phyloP scores from a whole-genome alignment of 345 rosid genomes.

The Populus simonii region DNA sequence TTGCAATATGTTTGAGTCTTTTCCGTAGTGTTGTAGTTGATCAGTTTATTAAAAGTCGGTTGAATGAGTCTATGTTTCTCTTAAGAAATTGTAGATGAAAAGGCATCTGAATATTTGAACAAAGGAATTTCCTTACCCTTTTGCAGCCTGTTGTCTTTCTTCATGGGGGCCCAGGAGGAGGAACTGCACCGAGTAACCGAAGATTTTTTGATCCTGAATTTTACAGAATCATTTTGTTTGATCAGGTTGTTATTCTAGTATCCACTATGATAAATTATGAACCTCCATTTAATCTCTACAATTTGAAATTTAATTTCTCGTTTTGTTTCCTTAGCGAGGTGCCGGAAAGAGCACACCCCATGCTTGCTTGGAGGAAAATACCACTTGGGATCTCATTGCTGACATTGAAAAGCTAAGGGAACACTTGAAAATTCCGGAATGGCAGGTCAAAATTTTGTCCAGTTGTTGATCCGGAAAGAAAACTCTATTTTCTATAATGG shows the following conservation, averaged over 20 bases:
- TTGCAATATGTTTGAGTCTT: neutral
- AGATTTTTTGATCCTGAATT: slow-evolving; percentile 84
- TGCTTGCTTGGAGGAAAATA: slow-evolving; percentile 91
- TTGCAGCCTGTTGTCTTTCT: slow-evolving; percentile 92
- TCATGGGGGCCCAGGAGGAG: slow-evolving; percentile 99
- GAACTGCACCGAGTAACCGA: slow-evolving; percentile 70
- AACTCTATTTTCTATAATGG: neutral
- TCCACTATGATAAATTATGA: neutral
- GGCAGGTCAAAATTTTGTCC: slow-evolving; percentile 57
- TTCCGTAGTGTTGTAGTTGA: neutral
- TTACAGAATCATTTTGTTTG: slow-evolving; percentile 78
- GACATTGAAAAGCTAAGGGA: slow-evolving; percentile 89
- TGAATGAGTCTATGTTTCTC: neutral
- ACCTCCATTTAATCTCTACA: slow-evolving; percentile 1
- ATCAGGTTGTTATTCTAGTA: slow-evolving; percentile 54
- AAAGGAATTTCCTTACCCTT: neutral
- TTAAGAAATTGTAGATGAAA: neutral
- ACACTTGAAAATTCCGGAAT: slow-evolving; percentile 73
- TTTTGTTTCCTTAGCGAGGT: slow-evolving; percentile 52
- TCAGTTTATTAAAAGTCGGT: neutral
- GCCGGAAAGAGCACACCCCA: slow-evolving; percentile 96
- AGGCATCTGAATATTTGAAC: neutral
- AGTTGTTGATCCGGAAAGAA: neutral
- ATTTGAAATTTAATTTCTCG: neutral
- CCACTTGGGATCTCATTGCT: slow-evolving; percentile 81